Conservation (phyloP, 192 early-diverging fungal genomes). For the Backusella luteola region DNA sequence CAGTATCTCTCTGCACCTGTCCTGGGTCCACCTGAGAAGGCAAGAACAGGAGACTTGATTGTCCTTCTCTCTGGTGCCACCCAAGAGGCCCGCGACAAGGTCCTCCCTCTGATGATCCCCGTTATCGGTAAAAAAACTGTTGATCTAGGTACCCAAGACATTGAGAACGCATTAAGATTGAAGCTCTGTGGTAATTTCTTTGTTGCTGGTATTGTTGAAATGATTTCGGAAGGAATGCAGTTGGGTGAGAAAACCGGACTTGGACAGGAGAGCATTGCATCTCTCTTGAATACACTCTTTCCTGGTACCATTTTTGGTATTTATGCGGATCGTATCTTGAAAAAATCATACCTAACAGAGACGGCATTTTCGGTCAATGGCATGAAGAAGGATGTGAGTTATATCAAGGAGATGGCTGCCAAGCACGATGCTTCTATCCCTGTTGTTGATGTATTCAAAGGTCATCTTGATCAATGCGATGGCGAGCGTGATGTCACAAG, state of each 20-base stretch:
- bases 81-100: conserved; percentile 33
- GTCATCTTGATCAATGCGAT: conserved; percentile 10
- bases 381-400: conserved; percentile 46
- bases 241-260: conserved; percentile 52
- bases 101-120: conserved; percentile 38
- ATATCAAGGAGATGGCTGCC: conserved; percentile 39
- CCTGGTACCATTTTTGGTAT: conserved; percentile 41
- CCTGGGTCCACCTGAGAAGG: conserved; percentile 37
- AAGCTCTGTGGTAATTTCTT: conserved; percentile 74
- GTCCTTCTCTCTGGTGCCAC: conserved; percentile 50
- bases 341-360: conserved; percentile 30
- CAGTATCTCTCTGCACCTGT: conserved; percentile 24
- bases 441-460: conserved; percentile 26
- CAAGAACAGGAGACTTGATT: conserved; percentile 49
- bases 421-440: conserved; percentile 34
- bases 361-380: conserved; percentile 40
- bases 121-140: conserved; percentile 47
- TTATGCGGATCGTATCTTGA: conserved; percentile 48
- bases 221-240: conserved; percentile 60
- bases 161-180: conserved; percentile 42
- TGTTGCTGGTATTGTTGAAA: conserved; percentile 52
- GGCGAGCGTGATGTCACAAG: conserved; percentile 24
- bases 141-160: conserved; percentile 42
- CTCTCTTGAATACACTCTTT: conserved; percentile 52
- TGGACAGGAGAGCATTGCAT: conserved; percentile 47